phyloP scores from a whole-genome alignment of 139 green algal genomes.

The Gonium pectorale region DNA sequence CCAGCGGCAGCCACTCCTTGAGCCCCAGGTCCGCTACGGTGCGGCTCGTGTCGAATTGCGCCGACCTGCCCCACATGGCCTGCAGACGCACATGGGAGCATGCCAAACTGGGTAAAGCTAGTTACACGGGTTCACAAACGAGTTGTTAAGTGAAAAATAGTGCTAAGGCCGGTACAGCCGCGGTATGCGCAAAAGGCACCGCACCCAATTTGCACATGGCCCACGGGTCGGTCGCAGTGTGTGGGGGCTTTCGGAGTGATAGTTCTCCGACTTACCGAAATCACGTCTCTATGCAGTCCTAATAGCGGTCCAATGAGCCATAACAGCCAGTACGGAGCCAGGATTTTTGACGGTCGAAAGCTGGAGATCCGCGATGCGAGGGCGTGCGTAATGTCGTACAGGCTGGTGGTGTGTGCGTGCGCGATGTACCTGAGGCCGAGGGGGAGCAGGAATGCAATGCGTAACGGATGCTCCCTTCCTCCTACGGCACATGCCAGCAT shows the following conservation, averaged over 20 bases:
- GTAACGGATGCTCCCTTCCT: no score
- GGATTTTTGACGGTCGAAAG: not conserved
- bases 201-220: no score
- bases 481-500: no score
- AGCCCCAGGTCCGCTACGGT: not conserved
- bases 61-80: not conserved
- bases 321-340: not conserved
- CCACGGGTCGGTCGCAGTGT: no score
- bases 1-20: not conserved
- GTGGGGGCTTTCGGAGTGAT: no score
- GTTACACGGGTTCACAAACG: no score
- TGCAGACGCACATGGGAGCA: no score
- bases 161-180: no score
- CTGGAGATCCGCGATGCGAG: not conserved
- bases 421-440: conserved; percentile 26
- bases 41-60: not conserved
- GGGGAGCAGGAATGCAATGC: no score
- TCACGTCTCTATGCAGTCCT: not conserved
- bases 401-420: not conserved
- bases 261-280: not conserved
- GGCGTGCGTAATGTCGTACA: not conserved
- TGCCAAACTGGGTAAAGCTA: no score
- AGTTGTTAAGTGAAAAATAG: no score
- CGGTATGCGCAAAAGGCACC: no score
- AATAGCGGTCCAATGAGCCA: not conserved